Evolutionary conservation across 1,139 yeast genomes (phyloP).

Genomic region (Candida sp.): DNA sequence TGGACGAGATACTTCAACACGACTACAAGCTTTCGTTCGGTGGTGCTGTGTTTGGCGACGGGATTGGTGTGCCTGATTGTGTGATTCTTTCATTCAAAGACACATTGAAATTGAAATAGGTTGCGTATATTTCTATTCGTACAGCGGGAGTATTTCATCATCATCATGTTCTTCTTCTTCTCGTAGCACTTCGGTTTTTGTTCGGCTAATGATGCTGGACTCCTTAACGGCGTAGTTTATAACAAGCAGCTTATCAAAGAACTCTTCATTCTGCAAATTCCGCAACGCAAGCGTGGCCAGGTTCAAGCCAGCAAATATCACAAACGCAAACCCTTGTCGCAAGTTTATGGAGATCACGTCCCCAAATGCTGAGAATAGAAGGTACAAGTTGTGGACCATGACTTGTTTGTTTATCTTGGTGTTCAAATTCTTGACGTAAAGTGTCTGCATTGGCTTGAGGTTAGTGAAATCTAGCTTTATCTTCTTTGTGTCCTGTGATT

Average conservation of each 20-base stretch:
- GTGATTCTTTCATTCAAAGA: conserved; percentile 64
- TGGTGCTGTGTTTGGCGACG: conserved; percentile 84
- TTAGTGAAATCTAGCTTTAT: conserved; percentile 12
- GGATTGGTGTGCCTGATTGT: conserved; percentile 92
- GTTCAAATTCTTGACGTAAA: conserved; percentile 69
- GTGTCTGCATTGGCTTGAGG: conserved; percentile 41
- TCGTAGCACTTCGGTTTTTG: conserved; percentile 6
- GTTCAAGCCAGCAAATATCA: conserved; percentile 53
- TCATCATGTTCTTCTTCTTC: conserved; percentile 9
- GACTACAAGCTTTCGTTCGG: conserved; percentile 59
- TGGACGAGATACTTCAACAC: conserved; percentile 30
- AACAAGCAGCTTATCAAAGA: conserved; percentile 62
- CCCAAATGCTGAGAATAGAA: conserved; percentile 70
- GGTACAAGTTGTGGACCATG: conserved; percentile 59
- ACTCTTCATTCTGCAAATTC: conserved; percentile 46
- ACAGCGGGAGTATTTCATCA: conserved; percentile 12
- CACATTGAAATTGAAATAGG: conserved; percentile 37
- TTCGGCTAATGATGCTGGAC: conserved; percentile 26
- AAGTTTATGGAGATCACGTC: conserved; percentile 62
- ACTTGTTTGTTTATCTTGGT: conserved; percentile 56
- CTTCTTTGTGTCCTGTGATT: conserved; percentile 8
- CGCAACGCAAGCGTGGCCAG: conserved; percentile 60
- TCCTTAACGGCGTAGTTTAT: conserved; percentile 51
- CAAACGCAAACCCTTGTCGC: conserved; percentile 79
- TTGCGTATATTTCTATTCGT: conserved; percentile 7